Evolutionary conservation across 2,329 filamentous ascomycete genomes (phyloP).

Genomic region (Pestalotiopsis sp.): DNA sequence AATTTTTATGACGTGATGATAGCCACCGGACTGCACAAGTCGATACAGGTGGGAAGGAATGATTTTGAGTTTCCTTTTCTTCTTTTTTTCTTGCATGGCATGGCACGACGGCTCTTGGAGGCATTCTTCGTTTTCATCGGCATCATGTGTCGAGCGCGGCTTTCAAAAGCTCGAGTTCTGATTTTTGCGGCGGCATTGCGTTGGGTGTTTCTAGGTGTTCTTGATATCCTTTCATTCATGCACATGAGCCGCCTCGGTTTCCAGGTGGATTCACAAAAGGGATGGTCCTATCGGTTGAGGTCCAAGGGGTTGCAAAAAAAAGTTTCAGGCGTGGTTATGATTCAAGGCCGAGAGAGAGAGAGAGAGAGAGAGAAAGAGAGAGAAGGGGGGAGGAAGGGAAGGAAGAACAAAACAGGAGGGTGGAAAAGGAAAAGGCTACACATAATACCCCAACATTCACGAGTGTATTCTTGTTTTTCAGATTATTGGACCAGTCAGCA

Average conservation of each 20-base stretch:
- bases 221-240: slow-evolving; percentile 4
- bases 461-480: not conserved
- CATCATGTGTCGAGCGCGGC: not conserved
- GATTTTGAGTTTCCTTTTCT: slow-evolving; percentile 12
- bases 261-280: not conserved
- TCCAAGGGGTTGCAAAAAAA: not conserved
- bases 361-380: no score
- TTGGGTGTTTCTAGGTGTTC: slow-evolving; percentile 33
- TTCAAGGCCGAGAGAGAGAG: not conserved
- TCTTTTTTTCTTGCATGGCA: slow-evolving; percentile 24
- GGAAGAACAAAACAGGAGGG: no score
- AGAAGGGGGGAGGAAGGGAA: no score
- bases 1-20: slow-evolving; percentile 26
- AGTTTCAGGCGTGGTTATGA: not conserved
- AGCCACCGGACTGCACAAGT: not conserved
- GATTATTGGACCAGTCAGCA: not conserved
- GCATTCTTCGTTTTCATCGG: slow-evolving; percentile 18
- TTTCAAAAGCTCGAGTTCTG: slow-evolving; percentile 20
- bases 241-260: not conserved
- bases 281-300: not conserved
- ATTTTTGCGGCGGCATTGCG: slow-evolving; percentile 33
- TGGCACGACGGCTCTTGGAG: slow-evolving; percentile 26
- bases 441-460: slow-evolving; percentile 6
- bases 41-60: slow-evolving; percentile 4
- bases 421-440: not conserved